Evolutionary conservation across 805 yeast species (phyloP).

Genomic region (Grigorovia yakushimaensis): DNA sequence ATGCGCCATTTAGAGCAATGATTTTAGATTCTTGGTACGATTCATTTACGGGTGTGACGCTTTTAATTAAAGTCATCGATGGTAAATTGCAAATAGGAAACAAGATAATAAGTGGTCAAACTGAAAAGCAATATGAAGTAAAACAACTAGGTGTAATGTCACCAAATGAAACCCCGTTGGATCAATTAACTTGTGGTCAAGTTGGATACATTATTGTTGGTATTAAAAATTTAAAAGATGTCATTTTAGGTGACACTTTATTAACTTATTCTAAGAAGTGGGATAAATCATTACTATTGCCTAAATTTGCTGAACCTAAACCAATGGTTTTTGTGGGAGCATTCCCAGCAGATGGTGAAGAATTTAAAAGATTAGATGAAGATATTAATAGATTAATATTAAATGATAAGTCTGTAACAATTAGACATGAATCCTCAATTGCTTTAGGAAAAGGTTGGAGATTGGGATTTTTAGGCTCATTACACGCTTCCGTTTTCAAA

Average conservation of each 20-base stretch:
- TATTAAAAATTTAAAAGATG: constrained; percentile 79
- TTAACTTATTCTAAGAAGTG: constrained; percentile 41
- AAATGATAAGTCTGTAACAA: constrained; percentile 84
- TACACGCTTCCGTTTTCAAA: constrained; percentile 90
- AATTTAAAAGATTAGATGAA: constrained; percentile 82
- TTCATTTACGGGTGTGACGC: constrained; percentile 80
- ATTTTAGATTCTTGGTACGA: constrained; percentile 98
- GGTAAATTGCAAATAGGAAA: constrained; percentile 70
- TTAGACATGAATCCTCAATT: constrained; percentile 83
- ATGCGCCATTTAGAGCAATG: constrained; percentile 47
- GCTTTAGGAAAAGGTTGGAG: constrained; percentile 98
- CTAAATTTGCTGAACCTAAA: constrained; percentile 93
- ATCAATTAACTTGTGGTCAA: constrained; percentile 71
- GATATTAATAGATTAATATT: constrained; percentile 79
- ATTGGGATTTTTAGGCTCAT: constrained; percentile 84
- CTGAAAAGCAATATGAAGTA: constrained; percentile 68
- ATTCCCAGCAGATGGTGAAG: constrained; percentile 90
- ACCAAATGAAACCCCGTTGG: constrained; percentile 70
- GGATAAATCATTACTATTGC: constrained; percentile 54
- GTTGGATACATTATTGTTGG: constrained; percentile 94
- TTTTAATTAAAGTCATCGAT: constrained; percentile 76
- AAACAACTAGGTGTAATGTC: constrained; percentile 94
- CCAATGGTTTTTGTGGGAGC: constrained; percentile 99
- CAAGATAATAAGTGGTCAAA: constrained; percentile 67
- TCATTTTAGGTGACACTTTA: constrained; percentile 85